Percentiles rank a stretch among this genome's conserved stretches.
phyloP scores from a whole-genome alignment of 495 filamentous ascomycete genomes.

The Talaromyces ruber region DNA sequence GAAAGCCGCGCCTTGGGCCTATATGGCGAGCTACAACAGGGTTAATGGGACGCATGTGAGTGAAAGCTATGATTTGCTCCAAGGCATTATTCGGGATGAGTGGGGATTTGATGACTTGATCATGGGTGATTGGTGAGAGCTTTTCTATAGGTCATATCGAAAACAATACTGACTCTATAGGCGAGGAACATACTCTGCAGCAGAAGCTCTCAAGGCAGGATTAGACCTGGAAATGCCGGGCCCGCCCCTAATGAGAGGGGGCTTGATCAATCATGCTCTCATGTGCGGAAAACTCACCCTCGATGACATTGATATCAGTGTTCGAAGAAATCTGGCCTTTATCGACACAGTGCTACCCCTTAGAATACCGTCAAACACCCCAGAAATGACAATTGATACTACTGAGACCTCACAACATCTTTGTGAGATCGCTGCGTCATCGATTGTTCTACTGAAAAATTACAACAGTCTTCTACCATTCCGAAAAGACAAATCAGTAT shows the following conservation, averaged over 20 bases:
- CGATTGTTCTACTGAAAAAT: constrained; percentile 77
- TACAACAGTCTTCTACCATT: constrained; percentile 56
- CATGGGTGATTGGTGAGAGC: constrained; percentile 70
- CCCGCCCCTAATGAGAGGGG: constrained; percentile 28
- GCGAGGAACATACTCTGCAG: constrained; percentile 48
- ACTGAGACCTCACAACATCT: constrained; percentile 59
- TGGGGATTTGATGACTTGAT: constrained; percentile 62
- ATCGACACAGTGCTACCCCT: constrained; percentile 53
- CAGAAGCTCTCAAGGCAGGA: constrained; percentile 56
- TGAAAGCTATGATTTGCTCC: constrained; percentile 55
- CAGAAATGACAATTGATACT: constrained; percentile 51
- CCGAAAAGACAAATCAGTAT: constrained; percentile 40
- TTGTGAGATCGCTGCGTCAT: constrained; percentile 56
- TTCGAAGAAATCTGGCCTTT: constrained; percentile 51
- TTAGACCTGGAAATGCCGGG: constrained; percentile 72
- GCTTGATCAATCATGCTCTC: constrained; percentile 32
- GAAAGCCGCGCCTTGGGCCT: constrained; percentile 51
- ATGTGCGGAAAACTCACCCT: constrained; percentile 34
- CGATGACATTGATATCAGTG: constrained; percentile 50
- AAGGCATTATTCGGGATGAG: constrained; percentile 57
- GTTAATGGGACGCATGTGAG: constrained; percentile 63
- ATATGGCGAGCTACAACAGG: constrained; percentile 72
- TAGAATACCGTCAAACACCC: constrained; percentile 48
- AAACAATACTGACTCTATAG: no score
- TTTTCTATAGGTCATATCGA: no score